phyloP scores from a whole-genome alignment of 495 filamentous ascomycete species.

The Talaromyces borbonicus region DNA sequence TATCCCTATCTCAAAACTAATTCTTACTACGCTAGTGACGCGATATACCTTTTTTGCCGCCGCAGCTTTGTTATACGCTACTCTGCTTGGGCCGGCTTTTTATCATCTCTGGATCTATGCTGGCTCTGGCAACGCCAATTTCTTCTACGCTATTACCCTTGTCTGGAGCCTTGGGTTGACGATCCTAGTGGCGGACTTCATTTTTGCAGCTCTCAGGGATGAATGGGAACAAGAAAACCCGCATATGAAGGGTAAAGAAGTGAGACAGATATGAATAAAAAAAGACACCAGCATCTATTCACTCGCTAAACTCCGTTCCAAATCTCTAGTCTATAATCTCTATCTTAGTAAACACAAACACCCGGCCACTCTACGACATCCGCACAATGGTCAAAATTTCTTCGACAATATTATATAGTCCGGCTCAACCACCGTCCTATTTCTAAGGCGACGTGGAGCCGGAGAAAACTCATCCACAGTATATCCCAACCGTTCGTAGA shows the following conservation, averaged over 20 bases:
- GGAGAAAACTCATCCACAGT: conserved; percentile 57
- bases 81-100: conserved; percentile 85
- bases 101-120: conserved; percentile 99
- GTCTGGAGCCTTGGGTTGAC: conserved; percentile 90
- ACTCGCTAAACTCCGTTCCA: too few species aligned
- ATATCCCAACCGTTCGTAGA: conserved; percentile 65
- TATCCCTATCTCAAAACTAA: conserved; percentile 2
- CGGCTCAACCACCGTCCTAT: conserved; percentile 51
- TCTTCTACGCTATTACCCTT: conserved; percentile 97
- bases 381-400: not conserved
- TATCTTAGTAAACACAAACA: too few species aligned
- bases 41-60: conserved; percentile 84
- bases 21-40: conserved; percentile 51
- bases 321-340: not conserved
- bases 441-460: conserved; percentile 47
- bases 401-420: conserved; percentile 71
- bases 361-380: not conserved
- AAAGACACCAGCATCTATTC: not conserved
- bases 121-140: conserved; percentile 95
- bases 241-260: conserved; percentile 77
- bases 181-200: conserved; percentile 66
- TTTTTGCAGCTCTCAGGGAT: conserved; percentile 83
- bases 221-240: conserved; percentile 92
- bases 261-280: conserved; percentile 62
- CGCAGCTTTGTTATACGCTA: conserved; percentile 74